Base-by-base conservation (phyloP, 2,329 filamentous ascomycete species). In the Stemphylium beticola region DNA sequence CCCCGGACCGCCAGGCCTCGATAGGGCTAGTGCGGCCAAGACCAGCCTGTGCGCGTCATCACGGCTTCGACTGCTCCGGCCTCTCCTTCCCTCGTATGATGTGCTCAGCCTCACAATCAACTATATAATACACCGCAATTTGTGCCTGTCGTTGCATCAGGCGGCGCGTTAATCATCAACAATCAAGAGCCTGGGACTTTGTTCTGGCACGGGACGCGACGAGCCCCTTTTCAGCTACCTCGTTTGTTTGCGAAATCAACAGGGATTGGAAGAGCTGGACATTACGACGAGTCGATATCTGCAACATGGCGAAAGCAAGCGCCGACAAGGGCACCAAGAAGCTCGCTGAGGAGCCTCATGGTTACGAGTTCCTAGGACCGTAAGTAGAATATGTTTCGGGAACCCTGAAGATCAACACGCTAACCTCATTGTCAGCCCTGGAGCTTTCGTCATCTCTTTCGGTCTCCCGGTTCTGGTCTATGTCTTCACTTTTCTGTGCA, bases 401-500 rank as follows among this genome's bases (percentile, higher is more conserved):
- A 14, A 33, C 38, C 22, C 11, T 42, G 37, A 9, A 36, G 11
- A 39, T 24, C n/a, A 34, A 37, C 42, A 33, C 49, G 45, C 61
- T 67, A 52, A 69, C 44, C 47, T 34, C 40, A n/a, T 24, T 31
- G 18, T 14, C 49, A 96, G 92, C 49, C 81, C 88, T 37, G 93
- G 92, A 51, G 91, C 90, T 32, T 85, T 88, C 57, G 83, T 79
- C 57, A 91, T 98, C 69, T 90, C 90, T 7, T 88, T 96, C 67
- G 87, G 88, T 52, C 85, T 97, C 0, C 93, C 93, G 0, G 57
- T 92, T 37, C 82, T 93, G 61, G 85, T 92, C 65, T 96, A 95
- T 77, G 73, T 87, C 66, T 88, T 93, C 71, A 83, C 87, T 41
- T 96, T 97, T 72, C 81, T 89, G 67, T 97, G 93, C 83, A 98